Percentiles rank a stretch among this genome's conserved stretches.
These are phyloP conservation scores for Liquidambar formosana DNA, from an alignment of 164 flowering plant genomes.

Conservation along the genomic window DNA sequence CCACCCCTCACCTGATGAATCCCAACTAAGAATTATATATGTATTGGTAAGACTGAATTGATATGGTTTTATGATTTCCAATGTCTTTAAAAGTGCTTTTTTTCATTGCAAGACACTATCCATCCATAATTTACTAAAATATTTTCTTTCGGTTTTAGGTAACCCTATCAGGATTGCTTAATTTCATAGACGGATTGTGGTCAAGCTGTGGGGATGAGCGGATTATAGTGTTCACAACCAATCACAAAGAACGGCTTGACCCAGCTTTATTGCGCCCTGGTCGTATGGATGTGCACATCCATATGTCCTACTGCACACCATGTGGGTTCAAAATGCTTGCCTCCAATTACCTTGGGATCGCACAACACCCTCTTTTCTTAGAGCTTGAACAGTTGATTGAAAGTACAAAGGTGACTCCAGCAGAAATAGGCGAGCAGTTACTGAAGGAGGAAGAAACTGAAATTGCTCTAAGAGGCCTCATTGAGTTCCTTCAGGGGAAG, in stretches of 20 bases:
- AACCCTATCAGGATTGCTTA: constrained; percentile 46
- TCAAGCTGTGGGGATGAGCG: constrained; percentile 51
- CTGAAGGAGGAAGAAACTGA: constrained; percentile 29
- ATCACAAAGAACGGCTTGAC: constrained; percentile 43
- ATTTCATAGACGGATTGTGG: constrained; percentile 47
- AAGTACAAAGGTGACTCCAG: constrained; percentile 30
- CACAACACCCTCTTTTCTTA: constrained; percentile 28
- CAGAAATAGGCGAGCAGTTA: constrained; percentile 39
- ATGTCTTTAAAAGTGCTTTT: too few species aligned
- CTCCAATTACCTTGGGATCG: constrained; percentile 33
- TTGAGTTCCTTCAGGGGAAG: constrained; percentile 27
- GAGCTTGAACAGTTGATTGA: constrained; percentile 28
- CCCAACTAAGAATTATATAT: too few species aligned
- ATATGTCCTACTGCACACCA: constrained; percentile 54
- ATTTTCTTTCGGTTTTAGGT: constrained; percentile 13
- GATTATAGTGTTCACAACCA: constrained; percentile 52
- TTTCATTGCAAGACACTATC: not conserved
- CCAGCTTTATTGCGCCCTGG: constrained; percentile 49
- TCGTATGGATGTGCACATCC: constrained; percentile 53
- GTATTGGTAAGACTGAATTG: too few species aligned
- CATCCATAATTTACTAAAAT: not conserved
- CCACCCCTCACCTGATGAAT: too few species aligned
- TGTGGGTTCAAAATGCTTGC: constrained; percentile 44
- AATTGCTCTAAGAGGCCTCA: constrained; percentile 20
- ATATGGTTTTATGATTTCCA: too few species aligned